These are phyloP conservation scores for Fusarium albidum DNA, from an alignment of 2,329 filamentous ascomycete genomes.

Conservation along the genomic window DNA sequence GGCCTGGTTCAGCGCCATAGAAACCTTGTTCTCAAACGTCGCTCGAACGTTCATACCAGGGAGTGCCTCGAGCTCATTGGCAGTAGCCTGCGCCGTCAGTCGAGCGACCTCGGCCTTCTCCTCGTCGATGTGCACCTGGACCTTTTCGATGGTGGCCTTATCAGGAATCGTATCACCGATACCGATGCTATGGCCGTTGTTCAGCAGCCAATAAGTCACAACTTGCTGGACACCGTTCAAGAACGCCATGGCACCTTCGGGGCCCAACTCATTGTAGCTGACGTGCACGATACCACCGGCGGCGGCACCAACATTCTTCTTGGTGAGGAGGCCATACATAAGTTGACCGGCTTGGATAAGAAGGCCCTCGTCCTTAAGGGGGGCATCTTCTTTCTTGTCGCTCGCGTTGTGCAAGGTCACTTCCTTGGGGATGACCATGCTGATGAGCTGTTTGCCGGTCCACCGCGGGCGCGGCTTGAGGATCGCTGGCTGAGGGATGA, in stretches of 20 bases:
- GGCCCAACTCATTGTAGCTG: conserved; percentile 93
- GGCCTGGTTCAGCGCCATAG: conserved; percentile 90
- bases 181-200: conserved; percentile 97
- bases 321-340: conserved; percentile 88
- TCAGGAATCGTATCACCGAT: conserved; percentile 98
- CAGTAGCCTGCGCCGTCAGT: conserved; percentile 80
- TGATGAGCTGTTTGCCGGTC: conserved; percentile 98
- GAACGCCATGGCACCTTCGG: conserved; percentile 87
- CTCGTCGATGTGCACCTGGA: conserved; percentile 80
- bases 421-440: conserved; percentile 86
- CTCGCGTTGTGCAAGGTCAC: conserved; percentile 77
- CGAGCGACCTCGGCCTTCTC: conserved; percentile 83
- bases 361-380: conserved; percentile 78
- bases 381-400: conserved; percentile 67
- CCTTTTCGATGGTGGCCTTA: conserved; percentile 80
- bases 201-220: conserved; percentile 95
- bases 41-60: conserved; percentile 99
- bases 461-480: conserved; percentile 90
- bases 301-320: conserved; percentile 92
- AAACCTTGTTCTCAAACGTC: conserved; percentile 97
- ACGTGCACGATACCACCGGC: conserved; percentile 93
- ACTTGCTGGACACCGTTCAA: conserved; percentile 96
- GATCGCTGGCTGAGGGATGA: conserved; percentile 93
- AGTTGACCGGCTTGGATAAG: conserved; percentile 88
- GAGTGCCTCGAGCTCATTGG: conserved; percentile 87